phyloP scores from a whole-genome alignment of 345 rosid species.

The Citropsis articulata region DNA sequence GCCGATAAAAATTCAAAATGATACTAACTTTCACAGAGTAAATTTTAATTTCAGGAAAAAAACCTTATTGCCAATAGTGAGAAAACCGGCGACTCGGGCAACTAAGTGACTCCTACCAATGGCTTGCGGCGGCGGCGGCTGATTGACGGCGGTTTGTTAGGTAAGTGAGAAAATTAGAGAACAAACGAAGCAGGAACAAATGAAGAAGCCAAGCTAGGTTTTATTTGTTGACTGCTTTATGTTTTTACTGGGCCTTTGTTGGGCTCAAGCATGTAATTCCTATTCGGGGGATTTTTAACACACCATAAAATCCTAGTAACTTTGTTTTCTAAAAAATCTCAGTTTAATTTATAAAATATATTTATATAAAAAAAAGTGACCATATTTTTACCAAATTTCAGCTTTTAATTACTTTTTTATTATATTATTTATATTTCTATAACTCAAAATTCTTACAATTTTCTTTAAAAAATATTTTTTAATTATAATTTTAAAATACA shows the following conservation, averaged over 20 bases:
- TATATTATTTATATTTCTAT: too few relatives aligned
- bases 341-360: too few relatives aligned
- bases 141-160: neutral
- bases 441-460: too few relatives aligned
- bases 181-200: neutral
- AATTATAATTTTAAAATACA: too few relatives aligned
- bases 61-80: neutral
- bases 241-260: neutral
- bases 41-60: too few relatives aligned
- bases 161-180: neutral
- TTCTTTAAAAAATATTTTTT: too few relatives aligned
- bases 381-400: too few relatives aligned
- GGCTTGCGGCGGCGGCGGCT: neutral
- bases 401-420: accelerated
- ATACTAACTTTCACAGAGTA: neutral
- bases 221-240: neutral
- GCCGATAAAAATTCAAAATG: neutral
- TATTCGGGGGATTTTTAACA: too few relatives aligned
- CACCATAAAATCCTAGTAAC: too few relatives aligned
- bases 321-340: too few relatives aligned
- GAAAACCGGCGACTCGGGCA: neutral
- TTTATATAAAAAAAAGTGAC: too few relatives aligned
- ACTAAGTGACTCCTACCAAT: neutral
- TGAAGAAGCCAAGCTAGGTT: neutral
- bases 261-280: too few relatives aligned